Base-by-base conservation (phyloP, 352 stramenopile genomes). In the Halophytophthora batemanensis region DNA sequence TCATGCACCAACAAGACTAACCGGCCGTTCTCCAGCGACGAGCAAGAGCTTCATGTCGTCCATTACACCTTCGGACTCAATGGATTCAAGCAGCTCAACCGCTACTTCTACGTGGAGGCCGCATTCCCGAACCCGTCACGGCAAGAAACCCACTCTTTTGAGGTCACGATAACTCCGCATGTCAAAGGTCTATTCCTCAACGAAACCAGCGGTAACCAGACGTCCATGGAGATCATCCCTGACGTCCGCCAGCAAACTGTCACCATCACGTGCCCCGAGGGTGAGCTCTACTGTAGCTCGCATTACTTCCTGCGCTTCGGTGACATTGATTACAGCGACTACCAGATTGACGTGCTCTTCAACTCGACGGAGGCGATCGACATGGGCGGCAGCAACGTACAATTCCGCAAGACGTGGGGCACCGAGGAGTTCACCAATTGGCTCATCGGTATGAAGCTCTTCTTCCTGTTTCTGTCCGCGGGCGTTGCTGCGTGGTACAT, bases 61-160 rank as follows among this genome's bases (percentile, higher is more conserved):
- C 72, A 82, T 39, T 86, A 83, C 45, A 68, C 71, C 35, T 86
- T 86, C 41, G 67, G 56, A 5, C 52, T 86, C n/a, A 72, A 83
- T 28, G 68, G 65, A 1, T 63, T 86, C 35, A 61, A 61, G 17
- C 69, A 79, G 31, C 62, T 46, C n/a, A 82, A 78, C 29, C 72
- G 72, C 18, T 86, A 86, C 59, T 86, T 86, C 40, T 86, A 86
- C 52, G 47, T 86, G 11, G 57, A 75, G 18, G 68, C 74, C 12
- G 36, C 64, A 8, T 82, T 86, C 39, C 69, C 69, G 13, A 86
- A 83, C 37, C 23, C 61, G 21, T 31, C 8, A 14, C 55, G 72
- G 48, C 57, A 48, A 7, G 53, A 51, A 6, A 36, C 45, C 19
- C 63, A 71, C 19, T 70, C 53, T 7, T 82, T 86, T 22, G 50